Conservation (phyloP, 2,329 filamentous ascomycete genomes). For the Talaromyces islandicus region DNA sequence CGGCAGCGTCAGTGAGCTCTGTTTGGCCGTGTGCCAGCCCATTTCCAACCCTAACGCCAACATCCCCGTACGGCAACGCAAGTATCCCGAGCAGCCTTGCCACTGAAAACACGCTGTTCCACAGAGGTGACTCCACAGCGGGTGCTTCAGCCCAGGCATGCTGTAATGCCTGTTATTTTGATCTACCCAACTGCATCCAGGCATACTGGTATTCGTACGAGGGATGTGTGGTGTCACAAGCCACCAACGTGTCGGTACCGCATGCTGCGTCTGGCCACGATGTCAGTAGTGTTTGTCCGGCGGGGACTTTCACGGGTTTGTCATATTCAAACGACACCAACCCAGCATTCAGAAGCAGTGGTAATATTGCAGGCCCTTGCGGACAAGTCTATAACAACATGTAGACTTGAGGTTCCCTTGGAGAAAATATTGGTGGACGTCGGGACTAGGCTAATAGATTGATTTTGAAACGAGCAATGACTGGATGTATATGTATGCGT, state of each 20-base stretch:
- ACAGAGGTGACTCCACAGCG: neutral
- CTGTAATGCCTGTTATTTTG: slow-evolving; percentile 10
- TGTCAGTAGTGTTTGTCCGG: slow-evolving; percentile 1
- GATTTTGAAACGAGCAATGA: neutral
- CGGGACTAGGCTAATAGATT: neutral
- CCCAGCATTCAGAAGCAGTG: slow-evolving; percentile 6
- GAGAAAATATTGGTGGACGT: neutral
- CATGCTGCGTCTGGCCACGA: slow-evolving; percentile 2
- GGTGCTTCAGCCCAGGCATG: slow-evolving; percentile 8
- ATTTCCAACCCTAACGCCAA: slow-evolving; percentile 5
- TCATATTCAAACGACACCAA: slow-evolving; percentile 5
- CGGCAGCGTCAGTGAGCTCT: neutral
- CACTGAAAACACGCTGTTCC: slow-evolving; percentile 4
- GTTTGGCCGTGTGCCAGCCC: slow-evolving; percentile 7
- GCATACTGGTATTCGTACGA: slow-evolving; percentile 11
- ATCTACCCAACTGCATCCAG: slow-evolving; percentile 7
- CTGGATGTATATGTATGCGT: neutral
- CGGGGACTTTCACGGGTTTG: slow-evolving; percentile 1
- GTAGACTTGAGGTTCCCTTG: neutral
- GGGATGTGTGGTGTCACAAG: slow-evolving; percentile 8
- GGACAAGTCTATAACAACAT: slow-evolving; percentile 5
- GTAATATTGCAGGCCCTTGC: slow-evolving; percentile 9
- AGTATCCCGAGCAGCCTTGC: neutral
- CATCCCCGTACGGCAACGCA: slow-evolving; percentile 4
- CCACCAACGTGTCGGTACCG: slow-evolving; percentile 2